phyloP scores from a whole-genome alignment of 768 basidiomycete genomes.

The Auricularia auricula-judae region DNA sequence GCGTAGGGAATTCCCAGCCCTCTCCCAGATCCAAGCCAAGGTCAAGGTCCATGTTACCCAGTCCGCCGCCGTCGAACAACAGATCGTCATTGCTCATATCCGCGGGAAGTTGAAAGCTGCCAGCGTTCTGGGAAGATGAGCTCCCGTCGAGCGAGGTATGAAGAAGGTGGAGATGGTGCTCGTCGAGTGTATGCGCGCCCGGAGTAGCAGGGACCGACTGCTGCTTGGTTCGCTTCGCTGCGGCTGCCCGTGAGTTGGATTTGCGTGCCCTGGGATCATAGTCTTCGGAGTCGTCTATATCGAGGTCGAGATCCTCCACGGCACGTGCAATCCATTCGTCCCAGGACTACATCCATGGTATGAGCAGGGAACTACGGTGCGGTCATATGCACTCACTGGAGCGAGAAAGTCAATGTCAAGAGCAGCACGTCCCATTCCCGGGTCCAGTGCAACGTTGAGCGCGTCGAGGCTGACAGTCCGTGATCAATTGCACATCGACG shows the following conservation, averaged over 20 bases:
- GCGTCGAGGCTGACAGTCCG: slow-evolving; percentile 18
- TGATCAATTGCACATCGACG: neutral
- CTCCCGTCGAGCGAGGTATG: slow-evolving; percentile 38
- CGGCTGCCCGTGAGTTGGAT: neutral
- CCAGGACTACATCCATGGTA: neutral
- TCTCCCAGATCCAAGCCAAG: slow-evolving; percentile 55
- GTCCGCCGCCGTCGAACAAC: slow-evolving; percentile 27
- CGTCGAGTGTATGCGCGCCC: slow-evolving; percentile 51
- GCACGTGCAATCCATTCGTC: neutral
- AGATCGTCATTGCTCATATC: slow-evolving; percentile 33
- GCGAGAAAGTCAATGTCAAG: slow-evolving; percentile 16
- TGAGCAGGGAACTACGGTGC: neutral
- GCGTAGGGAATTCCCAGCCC: slow-evolving; percentile 35
- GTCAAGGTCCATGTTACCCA: neutral
- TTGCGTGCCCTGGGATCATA: neutral
- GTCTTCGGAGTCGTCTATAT: neutral
- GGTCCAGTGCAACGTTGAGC: slow-evolving; percentile 20
- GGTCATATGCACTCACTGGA: slow-evolving; percentile 4
- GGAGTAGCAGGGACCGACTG: neutral
- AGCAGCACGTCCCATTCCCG: slow-evolving; percentile 11
- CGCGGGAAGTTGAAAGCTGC: slow-evolving; percentile 22
- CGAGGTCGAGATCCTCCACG: neutral
- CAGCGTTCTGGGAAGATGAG: slow-evolving; percentile 48
- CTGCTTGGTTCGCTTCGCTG: neutral
- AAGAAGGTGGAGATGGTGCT: slow-evolving; percentile 57